Evolutionary conservation across 192 early-diverging fungal species (phyloP).

Genomic region (Backusella mclennaniae): DNA sequence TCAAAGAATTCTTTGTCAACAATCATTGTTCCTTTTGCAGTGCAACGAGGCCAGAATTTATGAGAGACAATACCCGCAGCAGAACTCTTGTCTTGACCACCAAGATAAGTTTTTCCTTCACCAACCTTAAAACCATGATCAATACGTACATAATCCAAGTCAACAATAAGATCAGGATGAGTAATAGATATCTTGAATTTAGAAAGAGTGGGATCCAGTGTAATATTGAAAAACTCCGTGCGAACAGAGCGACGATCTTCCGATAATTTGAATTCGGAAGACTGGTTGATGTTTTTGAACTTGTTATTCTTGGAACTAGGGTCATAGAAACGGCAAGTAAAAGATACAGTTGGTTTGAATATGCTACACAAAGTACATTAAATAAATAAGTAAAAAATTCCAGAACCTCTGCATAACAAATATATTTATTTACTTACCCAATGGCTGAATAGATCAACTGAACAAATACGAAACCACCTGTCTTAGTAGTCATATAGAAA

Average conservation of each 20-base stretch:
- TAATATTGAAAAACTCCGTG: conserved; percentile 73
- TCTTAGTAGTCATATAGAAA: conserved; percentile 74
- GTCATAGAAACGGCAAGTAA: conserved; percentile 72
- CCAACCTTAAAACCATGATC: conserved; percentile 79
- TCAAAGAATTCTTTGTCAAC: conserved; percentile 66
- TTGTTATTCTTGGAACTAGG: conserved; percentile 62
- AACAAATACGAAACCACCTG: conserved; percentile 77
- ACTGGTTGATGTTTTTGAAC: conserved; percentile 68
- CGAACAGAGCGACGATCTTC: conserved; percentile 70
- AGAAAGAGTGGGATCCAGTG: conserved; percentile 39
- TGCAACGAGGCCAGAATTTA: conserved; percentile 81
- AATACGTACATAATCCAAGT: conserved; percentile 60
- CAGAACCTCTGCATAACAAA: not conserved
- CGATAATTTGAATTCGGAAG: conserved; percentile 63
- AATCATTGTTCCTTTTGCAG: conserved; percentile 68
- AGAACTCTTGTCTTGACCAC: conserved; percentile 44
- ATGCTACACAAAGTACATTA: conserved; percentile 18
- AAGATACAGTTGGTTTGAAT: conserved; percentile 62
- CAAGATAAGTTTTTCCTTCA: conserved; percentile 77
- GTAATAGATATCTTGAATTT: conserved; percentile 54
- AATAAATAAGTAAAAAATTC: conserved; percentile 11
- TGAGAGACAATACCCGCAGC: conserved; percentile 63
- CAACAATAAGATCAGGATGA: conserved; percentile 56
- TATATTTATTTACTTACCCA: conserved; percentile 39
- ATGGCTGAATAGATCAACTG: conserved; percentile 90